A percentile compares a stretch with the other conserved stretches of the same genome.
phyloP scores from a whole-genome alignment of 2,329 filamentous ascomycete species.

The Curvularia spicifera region DNA sequence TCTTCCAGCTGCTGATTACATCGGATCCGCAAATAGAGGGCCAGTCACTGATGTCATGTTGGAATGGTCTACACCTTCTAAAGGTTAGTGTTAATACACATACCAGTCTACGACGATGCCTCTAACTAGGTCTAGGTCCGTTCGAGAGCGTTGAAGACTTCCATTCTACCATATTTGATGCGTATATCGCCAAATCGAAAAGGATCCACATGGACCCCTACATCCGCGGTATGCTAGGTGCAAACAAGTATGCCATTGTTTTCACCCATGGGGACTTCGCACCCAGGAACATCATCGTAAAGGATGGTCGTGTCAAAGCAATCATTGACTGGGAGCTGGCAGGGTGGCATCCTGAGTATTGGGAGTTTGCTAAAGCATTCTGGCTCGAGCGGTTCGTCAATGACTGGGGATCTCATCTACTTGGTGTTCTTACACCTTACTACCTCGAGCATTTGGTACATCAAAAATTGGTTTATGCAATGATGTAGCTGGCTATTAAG shows the following conservation, averaged over 20 bases:
- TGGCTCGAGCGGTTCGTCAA: constrained; percentile 25
- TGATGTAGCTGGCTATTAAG: constrained; percentile 15
- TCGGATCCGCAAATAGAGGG: constrained; percentile 26
- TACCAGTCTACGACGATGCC: constrained; percentile 1
- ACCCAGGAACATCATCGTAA: constrained; percentile 28
- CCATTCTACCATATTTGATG: constrained; percentile 22
- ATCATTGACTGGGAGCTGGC: constrained; percentile 32
- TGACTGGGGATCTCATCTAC: constrained; percentile 21
- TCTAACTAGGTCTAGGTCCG: constrained; percentile 23
- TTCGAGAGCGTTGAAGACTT: constrained; percentile 25
- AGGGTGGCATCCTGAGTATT: constrained; percentile 35
- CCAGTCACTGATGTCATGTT: constrained; percentile 32
- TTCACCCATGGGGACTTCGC: constrained; percentile 37
- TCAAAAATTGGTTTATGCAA: constrained; percentile 20
- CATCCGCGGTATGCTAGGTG: constrained; percentile 21
- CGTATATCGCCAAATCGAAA: constrained; percentile 25
- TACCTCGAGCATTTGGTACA: constrained; percentile 26
- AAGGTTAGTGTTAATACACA: constrained; percentile 16
- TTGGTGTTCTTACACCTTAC: constrained; percentile 25
- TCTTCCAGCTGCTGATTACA: constrained; percentile 22
- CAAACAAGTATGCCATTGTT: constrained; percentile 28
- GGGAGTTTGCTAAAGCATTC: constrained; percentile 35
- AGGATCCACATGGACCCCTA: constrained; percentile 18
- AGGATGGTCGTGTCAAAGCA: constrained; percentile 23
- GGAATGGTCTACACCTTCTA: constrained; percentile 27